Evolutionary conservation across 1,139 yeast genomes (phyloP), one percentile per base, ranked within the genome.

Genomic region (Blastobotrys aristatus): DNA sequence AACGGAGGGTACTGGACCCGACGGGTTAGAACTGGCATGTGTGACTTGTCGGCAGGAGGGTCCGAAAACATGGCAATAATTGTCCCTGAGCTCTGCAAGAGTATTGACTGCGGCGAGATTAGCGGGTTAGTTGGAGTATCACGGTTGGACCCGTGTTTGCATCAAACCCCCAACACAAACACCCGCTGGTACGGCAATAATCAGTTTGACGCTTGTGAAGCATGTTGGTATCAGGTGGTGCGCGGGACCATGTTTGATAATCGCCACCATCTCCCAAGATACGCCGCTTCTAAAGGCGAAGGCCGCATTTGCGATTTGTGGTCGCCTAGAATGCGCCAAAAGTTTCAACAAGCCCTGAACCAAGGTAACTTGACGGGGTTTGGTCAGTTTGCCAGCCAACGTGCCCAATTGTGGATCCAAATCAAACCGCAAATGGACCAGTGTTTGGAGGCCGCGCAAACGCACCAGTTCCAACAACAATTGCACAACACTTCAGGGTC

Each of bases 151-250:
- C n/a, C n/a, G n/a, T 36, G 40, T 36, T 2, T n/a, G 7, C 26
- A 26, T 2, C 34, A 27, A 30, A 10, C 27, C 8, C 17, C 26
- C 6, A 27, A 40, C 36, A n/a, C n/a, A n/a, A 3, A 26, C 5
- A 26, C 29, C 14, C 3, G 3, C 14, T 40, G 43, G 43, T 40
- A 18, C 27, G 43, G 43, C 14, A 40, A 40, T 17, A 24, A 40
- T 17, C n/a, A 3, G 22, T 40, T 40, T 20, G 43, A 40, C 27
- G 36, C 26, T 11, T 40, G 43, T 18, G 36, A 27, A 27, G 11
- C 22, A 3, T 40, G 43, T 26, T 40, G 22, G 16, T 13, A 14
- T 13, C 8, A 27, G 20, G 6, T 27, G 4, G 16, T 27, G n/a
- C 14, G 29, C 14, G 36, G 36, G 6, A 29, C 43, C 2, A 18